Percentiles rank a stretch among this genome's conserved stretches.
phyloP scores from a whole-genome alignment of 345 rosid genomes.

The Brassica nigra region DNA sequence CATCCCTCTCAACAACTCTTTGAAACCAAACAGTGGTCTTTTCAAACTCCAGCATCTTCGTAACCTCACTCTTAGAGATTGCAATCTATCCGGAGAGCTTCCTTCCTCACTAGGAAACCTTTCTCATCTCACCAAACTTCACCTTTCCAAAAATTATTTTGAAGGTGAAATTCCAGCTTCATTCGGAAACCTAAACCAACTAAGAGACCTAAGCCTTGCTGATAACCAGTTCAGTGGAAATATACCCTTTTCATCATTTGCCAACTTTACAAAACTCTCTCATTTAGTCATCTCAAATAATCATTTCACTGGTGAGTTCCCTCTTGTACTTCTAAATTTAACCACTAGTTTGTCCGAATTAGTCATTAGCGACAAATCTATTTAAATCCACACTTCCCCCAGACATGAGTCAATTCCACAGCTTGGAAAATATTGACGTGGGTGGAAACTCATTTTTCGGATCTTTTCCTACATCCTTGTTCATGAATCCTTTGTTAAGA shows the following conservation, averaged over 20 bases:
- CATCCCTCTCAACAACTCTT: not conserved
- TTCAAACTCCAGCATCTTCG: not conserved
- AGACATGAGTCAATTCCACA: not conserved
- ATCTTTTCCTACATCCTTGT: not conserved
- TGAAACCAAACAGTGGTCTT: not conserved
- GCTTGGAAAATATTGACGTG: not conserved
- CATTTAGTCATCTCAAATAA: not conserved
- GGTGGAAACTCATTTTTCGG: not conserved
- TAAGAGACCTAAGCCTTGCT: not conserved
- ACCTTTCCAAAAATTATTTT: not conserved
- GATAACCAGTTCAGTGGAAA: not conserved
- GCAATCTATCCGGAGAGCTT: not conserved
- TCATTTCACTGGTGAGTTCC: not conserved
- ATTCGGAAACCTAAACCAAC: conserved; percentile 1
- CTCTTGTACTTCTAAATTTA: not conserved
- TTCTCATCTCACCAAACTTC: not conserved
- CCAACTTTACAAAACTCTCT: not conserved
- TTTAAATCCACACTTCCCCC: not conserved
- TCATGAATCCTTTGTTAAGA: not conserved
- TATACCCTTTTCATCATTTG: not conserved
- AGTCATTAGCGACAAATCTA: not conserved
- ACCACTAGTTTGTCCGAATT: not conserved
- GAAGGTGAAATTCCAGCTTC: conserved; percentile 7
- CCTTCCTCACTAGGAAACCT: not conserved
- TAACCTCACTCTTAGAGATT: not conserved